Evolutionary conservation across 2,329 filamentous ascomycete species (phyloP).

Genomic region (Penicillium sp.): DNA sequence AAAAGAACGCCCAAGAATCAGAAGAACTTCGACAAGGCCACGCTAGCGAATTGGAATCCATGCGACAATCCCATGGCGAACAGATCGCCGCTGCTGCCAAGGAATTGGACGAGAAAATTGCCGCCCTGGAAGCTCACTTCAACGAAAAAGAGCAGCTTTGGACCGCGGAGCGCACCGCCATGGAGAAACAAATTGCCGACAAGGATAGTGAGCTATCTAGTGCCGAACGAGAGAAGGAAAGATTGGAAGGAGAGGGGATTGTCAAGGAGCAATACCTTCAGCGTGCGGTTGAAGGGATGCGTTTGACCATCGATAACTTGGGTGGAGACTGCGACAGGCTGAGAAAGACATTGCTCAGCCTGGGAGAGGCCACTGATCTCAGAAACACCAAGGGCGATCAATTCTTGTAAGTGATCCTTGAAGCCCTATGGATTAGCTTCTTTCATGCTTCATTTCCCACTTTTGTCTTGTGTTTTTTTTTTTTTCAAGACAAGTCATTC

Average conservation of each 20-base stretch:
- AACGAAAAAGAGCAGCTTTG: slow-evolving; percentile 36
- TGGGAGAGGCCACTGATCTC: slow-evolving; percentile 52
- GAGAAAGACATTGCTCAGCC: slow-evolving; percentile 51
- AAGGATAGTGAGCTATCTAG: slow-evolving; percentile 43
- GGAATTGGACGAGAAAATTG: slow-evolving; percentile 29
- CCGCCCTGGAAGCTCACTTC: slow-evolving; percentile 27
- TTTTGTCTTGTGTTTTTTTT: slow-evolving; percentile 21
- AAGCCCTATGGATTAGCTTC: slow-evolving; percentile 22
- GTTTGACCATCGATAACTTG: slow-evolving; percentile 51
- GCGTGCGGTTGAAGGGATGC: slow-evolving; percentile 43
- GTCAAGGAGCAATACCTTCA: slow-evolving; percentile 49
- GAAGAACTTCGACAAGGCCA: slow-evolving; percentile 26
- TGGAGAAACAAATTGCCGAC: slow-evolving; percentile 42
- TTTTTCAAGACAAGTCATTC: slow-evolving; percentile 16
- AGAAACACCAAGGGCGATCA: slow-evolving; percentile 50
- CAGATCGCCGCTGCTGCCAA: slow-evolving; percentile 26
- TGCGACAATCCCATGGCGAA: slow-evolving; percentile 29
- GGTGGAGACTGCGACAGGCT: slow-evolving; percentile 53
- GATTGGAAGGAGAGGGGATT: slow-evolving; percentile 47
- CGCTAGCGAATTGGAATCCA: slow-evolving; percentile 25
- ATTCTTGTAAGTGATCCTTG: slow-evolving; percentile 50
- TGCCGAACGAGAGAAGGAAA: slow-evolving; percentile 45
- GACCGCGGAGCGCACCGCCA: slow-evolving; percentile 32
- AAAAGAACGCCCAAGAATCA: slow-evolving; percentile 30
- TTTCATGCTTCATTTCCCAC: slow-evolving; percentile 15